Base-by-base conservation (phyloP, 2,329 filamentous ascomycete genomes). In the Thielaviopsis punctulata region DNA sequence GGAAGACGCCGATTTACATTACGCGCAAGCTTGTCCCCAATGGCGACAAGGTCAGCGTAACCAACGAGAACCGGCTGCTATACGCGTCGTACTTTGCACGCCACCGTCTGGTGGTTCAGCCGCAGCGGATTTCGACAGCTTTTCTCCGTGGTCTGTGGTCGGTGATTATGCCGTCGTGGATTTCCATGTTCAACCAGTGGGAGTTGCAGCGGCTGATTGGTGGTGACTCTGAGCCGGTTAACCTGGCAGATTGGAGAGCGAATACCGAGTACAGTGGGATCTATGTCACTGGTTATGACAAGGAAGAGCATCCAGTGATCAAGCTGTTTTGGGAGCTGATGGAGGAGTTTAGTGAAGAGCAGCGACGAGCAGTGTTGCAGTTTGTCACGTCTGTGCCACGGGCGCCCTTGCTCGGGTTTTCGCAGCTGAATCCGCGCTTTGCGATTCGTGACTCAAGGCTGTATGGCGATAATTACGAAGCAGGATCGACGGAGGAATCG, bases 121-220 rank as follows among this genome's bases (percentile, higher is more conserved):
- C 86, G 1, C 76, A 76, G 48, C 68, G 73, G n/a, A 88, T 95
- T 62, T 95, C 89, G 0, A 75, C 80, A 21, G 87, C 88, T 1
- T 98, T 98, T 64, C 75, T 98, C 7, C 80, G 80, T 52, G 92
- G 92, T 0, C 77, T 98, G 1, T 80, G 84, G 21, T 75, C 82
- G 57, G 94, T 98, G 62, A 92, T 98, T 58, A 83, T 89, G 54
- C 89, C 90, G 0, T 79, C 79, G 3, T 98, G 92, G 92, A 75
- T 98, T 4, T 88, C 84, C 60, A 96, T 98, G 92, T 98, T 98
- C 72, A 98, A 98, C 65, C 90, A 95, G 64, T 79, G 79, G 2
- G 92, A 98, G 64, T 75, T 98, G 4, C 92, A 96, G 67, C 92
- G 86, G 1, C 80, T 98, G 5, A 84, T 98, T 15, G 86, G 88